Conservation (phyloP, 1,284 basidiomycete genomes). For the Trametes polyzona region DNA sequence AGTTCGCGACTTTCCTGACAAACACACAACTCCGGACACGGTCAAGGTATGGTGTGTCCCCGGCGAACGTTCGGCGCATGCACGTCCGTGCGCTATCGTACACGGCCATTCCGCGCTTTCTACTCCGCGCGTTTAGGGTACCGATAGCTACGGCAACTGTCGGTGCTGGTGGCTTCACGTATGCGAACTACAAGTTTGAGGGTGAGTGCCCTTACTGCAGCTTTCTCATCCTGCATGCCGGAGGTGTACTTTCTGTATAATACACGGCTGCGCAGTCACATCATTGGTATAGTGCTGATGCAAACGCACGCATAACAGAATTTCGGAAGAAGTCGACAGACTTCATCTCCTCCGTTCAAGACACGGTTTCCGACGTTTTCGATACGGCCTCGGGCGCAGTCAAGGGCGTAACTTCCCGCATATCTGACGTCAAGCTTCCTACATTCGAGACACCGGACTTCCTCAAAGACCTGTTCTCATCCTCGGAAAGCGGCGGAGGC, state of each 20-base stretch:
- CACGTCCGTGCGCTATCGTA: slow-evolving; percentile 83
- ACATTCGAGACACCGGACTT: slow-evolving; percentile 73
- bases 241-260: not conserved
- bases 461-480: slow-evolving; percentile 67
- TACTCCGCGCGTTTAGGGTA: slow-evolving; percentile 82
- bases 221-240: not conserved
- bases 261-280: not conserved
- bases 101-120: slow-evolving; percentile 80
- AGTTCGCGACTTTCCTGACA: slow-evolving; percentile 59
- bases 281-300: not conserved
- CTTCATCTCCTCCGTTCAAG: slow-evolving; percentile 69
- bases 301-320: slow-evolving; percentile 46
- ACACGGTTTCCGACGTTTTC: slow-evolving; percentile 67
- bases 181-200: slow-evolving; percentile 94
- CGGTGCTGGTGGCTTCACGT: slow-evolving; percentile 88
- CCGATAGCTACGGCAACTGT: slow-evolving; percentile 85
- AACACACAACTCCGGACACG: slow-evolving; percentile 46
- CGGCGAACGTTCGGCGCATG: slow-evolving; percentile 56
- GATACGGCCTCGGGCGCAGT: slow-evolving; percentile 69
- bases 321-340: slow-evolving; percentile 67
- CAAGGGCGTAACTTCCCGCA: slow-evolving; percentile 58
- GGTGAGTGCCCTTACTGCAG: slow-evolving; percentile 55
- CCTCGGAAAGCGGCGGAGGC: slow-evolving; percentile 39
- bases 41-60: slow-evolving; percentile 47
- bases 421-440: slow-evolving; percentile 68